Evolutionary conservation across 768 basidiomycete species (phyloP), one percentile per base, ranked within the genome.

Genomic region (Phaeotremella fagi): DNA sequence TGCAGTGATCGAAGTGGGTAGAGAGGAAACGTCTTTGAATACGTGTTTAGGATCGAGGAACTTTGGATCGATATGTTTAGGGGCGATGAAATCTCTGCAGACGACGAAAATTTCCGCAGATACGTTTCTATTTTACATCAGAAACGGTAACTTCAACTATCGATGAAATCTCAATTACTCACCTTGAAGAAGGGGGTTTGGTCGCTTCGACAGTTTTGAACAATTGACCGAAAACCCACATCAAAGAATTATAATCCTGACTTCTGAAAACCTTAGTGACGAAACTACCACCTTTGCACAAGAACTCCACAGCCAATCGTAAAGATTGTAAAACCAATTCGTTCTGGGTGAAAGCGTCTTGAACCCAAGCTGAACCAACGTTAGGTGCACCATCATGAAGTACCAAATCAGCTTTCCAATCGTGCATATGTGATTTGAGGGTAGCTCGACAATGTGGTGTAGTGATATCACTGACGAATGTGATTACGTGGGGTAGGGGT

Each of bases 81-180:
- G 95, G 7, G 92, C 90, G 52, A 89, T 81, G 77, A 90, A 99
- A 53, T 88, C 89, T 52, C 85, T 86, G 75, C 95, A 99, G 45
- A 97, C 89, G 64, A 99, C 95, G 80, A 99, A 99, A 71, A 99
- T 99, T 76, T 99, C 95, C 12, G 95, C 95, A 38, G 95, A 99
- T 38, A 99, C 95, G 77, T 94, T 97, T 78, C 92, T 92, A 61
- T 0, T 0, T 14, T n/a, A n/a, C 88, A 88, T 51, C 85, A 86
- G 75, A 95, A 98, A 44, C 95, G n/a, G n/a, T 88, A 63, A 99
- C 94, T 79, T 98, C 98, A 70, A 98, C 98, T 76, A 98, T 94
- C 12, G 95, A 94, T 37, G 95, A 98, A 41, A 99, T 95, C 60
- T 1, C 0, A 15, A 22, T 20, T 56, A 75, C 79, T 66, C 56